A percentile compares a stretch with the other conserved stretches of the same genome.
These are phyloP conservation scores for Kregervanrija pseudodelftensis DNA, from an alignment of 805 yeast genomes.

Conservation along the genomic window DNA sequence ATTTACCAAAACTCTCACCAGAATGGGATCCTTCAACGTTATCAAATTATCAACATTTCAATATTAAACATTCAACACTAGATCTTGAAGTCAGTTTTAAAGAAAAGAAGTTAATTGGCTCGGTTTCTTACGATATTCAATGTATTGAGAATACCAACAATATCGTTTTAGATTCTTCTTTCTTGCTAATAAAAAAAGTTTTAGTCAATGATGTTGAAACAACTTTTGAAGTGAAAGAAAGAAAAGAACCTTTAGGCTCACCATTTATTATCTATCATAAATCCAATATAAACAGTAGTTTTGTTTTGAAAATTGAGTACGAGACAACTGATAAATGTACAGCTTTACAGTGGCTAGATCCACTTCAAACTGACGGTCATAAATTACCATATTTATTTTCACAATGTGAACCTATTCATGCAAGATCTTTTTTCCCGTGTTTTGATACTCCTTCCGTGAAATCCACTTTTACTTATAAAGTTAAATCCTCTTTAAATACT, in stretches of 20 bases:
- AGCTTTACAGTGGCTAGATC: constrained; percentile 80
- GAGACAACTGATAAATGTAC: constrained; percentile 71
- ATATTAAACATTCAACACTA: constrained; percentile 44
- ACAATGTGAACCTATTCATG: constrained; percentile 89
- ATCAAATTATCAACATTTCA: constrained; percentile 58
- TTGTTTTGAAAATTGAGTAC: constrained; percentile 40
- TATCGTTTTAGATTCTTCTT: constrained; percentile 66
- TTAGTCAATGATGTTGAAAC: constrained; percentile 34
- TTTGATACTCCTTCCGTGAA: constrained; percentile 88
- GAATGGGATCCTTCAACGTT: constrained; percentile 72
- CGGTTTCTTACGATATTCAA: constrained; percentile 40
- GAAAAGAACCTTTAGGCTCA: constrained; percentile 54
- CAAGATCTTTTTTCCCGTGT: constrained; percentile 80
- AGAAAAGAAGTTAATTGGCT: constrained; percentile 44
- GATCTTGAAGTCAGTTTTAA: constrained; percentile 51
- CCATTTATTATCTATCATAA: constrained; percentile 34
- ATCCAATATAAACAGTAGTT: constrained; percentile 9
- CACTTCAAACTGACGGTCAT: constrained; percentile 66
- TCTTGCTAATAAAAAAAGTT: constrained; percentile 40
- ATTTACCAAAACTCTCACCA: constrained; percentile 36
- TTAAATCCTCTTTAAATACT: constrained; percentile 59
- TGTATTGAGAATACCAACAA: constrained; percentile 23
- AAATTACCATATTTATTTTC: constrained; percentile 70
- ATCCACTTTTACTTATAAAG: constrained; percentile 50
- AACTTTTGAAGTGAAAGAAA: constrained; percentile 29